Conservation (phyloP, 345 rosid species). For the Cochlearia excelsa region DNA sequence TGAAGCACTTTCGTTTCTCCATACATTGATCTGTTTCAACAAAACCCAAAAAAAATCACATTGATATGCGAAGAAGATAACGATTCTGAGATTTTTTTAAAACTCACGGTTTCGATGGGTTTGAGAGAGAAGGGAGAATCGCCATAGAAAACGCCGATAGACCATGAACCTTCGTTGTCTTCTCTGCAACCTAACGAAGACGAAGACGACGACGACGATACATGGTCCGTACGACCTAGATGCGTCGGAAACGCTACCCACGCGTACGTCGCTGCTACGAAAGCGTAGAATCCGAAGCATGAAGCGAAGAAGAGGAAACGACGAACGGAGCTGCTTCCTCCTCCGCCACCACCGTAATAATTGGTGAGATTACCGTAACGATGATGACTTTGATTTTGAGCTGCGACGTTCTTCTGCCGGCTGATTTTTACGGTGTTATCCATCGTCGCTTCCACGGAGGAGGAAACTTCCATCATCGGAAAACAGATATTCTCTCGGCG, state of each 20-base stretch:
- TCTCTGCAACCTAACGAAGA: constrained; percentile 62
- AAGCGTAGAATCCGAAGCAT: constrained; percentile 55
- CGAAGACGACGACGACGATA: constrained; percentile 37
- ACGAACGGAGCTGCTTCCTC: background rate
- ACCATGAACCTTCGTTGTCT: constrained; percentile 93
- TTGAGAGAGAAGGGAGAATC: constrained; percentile 83
- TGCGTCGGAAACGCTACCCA: constrained; percentile 52
- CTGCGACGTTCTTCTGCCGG: constrained; percentile 10
- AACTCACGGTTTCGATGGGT: constrained; percentile 79
- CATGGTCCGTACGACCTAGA: constrained; percentile 34
- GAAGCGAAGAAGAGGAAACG: constrained; percentile 42
- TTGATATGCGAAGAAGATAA: too few species aligned
- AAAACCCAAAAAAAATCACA: background rate
- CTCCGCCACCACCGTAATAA: background rate
- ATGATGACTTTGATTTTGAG: background rate
- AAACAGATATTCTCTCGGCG: background rate
- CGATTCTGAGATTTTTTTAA: too few species aligned
- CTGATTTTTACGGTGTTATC: constrained; percentile 9
- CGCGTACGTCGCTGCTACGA: constrained; percentile 56
- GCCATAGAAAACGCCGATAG: constrained; percentile 85
- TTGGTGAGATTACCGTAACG: background rate
- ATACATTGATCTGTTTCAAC: constrained; percentile 51
- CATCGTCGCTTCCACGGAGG: constrained; percentile 30
- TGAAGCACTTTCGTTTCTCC: constrained; percentile 75
- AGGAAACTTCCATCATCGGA: constrained; percentile 30